phyloP scores from a whole-genome alignment of 2,329 filamentous ascomycete genomes.

The Colletotrichum horii region DNA sequence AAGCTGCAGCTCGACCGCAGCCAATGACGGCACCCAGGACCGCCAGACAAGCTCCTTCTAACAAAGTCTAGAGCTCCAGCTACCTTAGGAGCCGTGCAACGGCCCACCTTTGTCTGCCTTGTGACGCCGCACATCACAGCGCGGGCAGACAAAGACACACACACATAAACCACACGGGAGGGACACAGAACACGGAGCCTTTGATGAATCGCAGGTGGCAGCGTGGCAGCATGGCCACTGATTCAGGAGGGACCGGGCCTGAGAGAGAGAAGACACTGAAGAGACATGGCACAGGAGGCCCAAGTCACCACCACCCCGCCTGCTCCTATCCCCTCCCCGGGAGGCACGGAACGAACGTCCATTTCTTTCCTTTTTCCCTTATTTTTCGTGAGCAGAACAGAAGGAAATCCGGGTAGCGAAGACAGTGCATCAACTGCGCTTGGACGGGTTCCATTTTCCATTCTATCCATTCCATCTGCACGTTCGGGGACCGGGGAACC shows the following conservation, averaged over 20 bases:
- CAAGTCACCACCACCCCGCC: neutral
- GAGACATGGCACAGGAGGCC: neutral
- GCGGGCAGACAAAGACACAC: neutral
- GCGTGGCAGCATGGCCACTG: neutral
- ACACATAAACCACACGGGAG: neutral
- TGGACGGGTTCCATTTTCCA: neutral
- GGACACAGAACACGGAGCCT: neutral
- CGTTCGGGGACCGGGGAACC: neutral
- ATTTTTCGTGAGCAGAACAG: neutral
- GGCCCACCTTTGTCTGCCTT: neutral
- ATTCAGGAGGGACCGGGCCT: neutral
- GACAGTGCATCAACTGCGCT: conserved; percentile 11
- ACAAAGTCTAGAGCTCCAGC: neutral
- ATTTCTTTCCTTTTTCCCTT: neutral
- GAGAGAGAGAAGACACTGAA: neutral
- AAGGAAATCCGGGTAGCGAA: neutral
- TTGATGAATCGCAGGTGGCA: neutral
- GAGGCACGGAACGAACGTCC: neutral
- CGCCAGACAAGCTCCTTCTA: neutral
- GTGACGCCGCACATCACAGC: neutral
- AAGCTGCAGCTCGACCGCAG: neutral
- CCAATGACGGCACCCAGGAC: neutral
- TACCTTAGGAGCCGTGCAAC: neutral
- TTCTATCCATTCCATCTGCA: neutral
- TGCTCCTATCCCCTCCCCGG: neutral